Evolutionary conservation across 495 filamentous ascomycete species (phyloP), one percentile per base, ranked within the genome.

Genomic region (Astrocystis sublimbata): DNA sequence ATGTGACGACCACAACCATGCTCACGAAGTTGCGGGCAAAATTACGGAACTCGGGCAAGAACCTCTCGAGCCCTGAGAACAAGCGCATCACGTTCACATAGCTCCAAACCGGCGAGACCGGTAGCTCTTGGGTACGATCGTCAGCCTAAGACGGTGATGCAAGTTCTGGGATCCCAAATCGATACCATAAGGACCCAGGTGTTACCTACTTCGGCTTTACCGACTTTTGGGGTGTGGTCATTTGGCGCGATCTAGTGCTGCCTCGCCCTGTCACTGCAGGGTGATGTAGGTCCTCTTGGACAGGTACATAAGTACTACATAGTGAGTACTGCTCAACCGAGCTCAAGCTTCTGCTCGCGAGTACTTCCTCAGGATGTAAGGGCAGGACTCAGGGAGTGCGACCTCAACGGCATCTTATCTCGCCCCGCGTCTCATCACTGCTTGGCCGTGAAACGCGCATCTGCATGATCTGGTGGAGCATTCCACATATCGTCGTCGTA

Each of bases 31-130:
- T 42, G 33, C 35, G 35, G 40, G 28, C 54, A 23, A 28, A 9
- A 6, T 33, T 28, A 45, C 23, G 36, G 28, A 47, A 45, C 17
- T 26, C 28, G 28, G 52, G 58, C 58, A 61, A 49, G 58, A 61
- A 61, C 58, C 46, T 35, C 23, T 24, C n/a, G n/a, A n/a, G n/a
- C n/a, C n/a, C n/a, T n/a, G 53, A 38, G 24, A 60, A 36, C 28
- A 51, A 45, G 55, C 31, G n/a, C 28, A 30, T 26, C 56, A 50
- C 43, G 26, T 23, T 26, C 56, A 50, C 43, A 26, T 23, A 40
- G 31, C 31, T 49, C 50, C 33, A 41, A 17, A 17, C n/a, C n/a
- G n/a, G n/a, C n/a, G n/a, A n/a, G n/a, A 36, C n/a, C 17, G 15
- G 38, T 15, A 35, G 21, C 40, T 23, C 26, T 30, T 36, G 5